phyloP scores from a whole-genome alignment of 495 filamentous ascomycete genomes.

The Penicillium bovifimosum region DNA sequence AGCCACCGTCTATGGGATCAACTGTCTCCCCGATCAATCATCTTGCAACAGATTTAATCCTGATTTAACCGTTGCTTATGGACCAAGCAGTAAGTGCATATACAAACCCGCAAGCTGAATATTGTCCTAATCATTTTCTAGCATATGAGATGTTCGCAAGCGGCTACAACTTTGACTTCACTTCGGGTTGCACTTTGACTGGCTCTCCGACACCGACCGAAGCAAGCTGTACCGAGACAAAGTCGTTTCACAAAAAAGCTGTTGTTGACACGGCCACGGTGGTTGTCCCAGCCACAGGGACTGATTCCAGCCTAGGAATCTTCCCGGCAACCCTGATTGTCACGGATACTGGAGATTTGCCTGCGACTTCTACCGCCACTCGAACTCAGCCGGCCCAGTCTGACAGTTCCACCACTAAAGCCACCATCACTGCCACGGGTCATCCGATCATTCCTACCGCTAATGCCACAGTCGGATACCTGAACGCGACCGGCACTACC shows the following conservation, averaged over 20 bases:
- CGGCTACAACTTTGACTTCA: slow-evolving; percentile 1
- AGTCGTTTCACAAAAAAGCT: background rate
- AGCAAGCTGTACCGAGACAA: background rate
- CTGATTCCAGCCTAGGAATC: background rate
- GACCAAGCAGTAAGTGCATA: background rate
- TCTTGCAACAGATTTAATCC: background rate
- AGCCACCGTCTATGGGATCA: slow-evolving; percentile 1
- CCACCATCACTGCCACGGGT: background rate
- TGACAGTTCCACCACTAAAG: background rate
- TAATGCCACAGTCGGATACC: background rate
- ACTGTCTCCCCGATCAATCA: background rate
- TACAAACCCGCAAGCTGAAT: background rate
- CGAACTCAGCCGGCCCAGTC: background rate
- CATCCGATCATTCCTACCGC: background rate
- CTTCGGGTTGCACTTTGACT: background rate
- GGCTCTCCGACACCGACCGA: background rate
- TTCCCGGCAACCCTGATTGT: background rate
- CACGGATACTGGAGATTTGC: background rate
- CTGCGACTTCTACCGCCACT: background rate
- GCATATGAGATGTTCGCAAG: slow-evolving; percentile 1
- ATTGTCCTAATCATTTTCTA: background rate
- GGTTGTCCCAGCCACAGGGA: background rate
- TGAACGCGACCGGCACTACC: background rate
- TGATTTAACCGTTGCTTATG: slow-evolving; percentile 1
- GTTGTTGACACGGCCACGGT: background rate